These are phyloP conservation scores for Tolypocladium guangdongense DNA, from an alignment of 2,329 filamentous ascomycete genomes.

Conservation along the genomic window DNA sequence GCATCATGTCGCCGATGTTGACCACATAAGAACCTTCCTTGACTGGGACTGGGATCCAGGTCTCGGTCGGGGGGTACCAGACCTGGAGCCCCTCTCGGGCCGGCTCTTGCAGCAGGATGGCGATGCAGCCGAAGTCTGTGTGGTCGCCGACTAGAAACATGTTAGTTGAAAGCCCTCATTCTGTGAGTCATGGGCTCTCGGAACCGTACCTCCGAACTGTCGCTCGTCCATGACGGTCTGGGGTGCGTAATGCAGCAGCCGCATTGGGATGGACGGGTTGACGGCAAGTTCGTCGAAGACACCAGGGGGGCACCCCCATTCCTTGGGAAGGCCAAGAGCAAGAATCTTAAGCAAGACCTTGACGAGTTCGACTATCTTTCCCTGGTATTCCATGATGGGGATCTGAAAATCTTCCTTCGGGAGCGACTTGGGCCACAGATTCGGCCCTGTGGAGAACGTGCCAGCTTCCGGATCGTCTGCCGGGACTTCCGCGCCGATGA, in stretches of 20 bases:
- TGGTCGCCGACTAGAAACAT: constrained; percentile 13
- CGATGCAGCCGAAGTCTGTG: constrained; percentile 17
- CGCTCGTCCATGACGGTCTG: constrained; percentile 9
- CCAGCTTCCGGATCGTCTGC: constrained; percentile 1
- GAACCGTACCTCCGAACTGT: constrained; percentile 11
- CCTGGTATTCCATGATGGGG: constrained; percentile 1
- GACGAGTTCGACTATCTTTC: background rate
- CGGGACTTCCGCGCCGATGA: constrained; percentile 1
- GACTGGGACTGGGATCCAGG: constrained; percentile 18
- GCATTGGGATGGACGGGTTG: constrained; percentile 3
- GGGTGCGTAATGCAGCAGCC: constrained; percentile 17
- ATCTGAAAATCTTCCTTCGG: background rate
- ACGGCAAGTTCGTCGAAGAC: constrained; percentile 1
- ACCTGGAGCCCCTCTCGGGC: constrained; percentile 16
- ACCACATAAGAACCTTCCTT: constrained; percentile 21
- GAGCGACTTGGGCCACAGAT: constrained; percentile 1
- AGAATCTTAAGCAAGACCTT: constrained; percentile 1
- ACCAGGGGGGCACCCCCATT: background rate
- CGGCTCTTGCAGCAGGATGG: constrained; percentile 17
- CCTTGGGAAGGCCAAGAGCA: background rate
- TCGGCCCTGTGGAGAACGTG: constrained; percentile 1
- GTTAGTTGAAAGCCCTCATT: background rate
- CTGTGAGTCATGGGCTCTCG: background rate
- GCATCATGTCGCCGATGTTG: constrained; percentile 26
- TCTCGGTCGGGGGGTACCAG: constrained; percentile 14